Percentiles rank a stretch among this genome's conserved stretches.
Conservation (phyloP, 2,329 filamentous ascomycete genomes). For the Apiospora pterosperma region DNA sequence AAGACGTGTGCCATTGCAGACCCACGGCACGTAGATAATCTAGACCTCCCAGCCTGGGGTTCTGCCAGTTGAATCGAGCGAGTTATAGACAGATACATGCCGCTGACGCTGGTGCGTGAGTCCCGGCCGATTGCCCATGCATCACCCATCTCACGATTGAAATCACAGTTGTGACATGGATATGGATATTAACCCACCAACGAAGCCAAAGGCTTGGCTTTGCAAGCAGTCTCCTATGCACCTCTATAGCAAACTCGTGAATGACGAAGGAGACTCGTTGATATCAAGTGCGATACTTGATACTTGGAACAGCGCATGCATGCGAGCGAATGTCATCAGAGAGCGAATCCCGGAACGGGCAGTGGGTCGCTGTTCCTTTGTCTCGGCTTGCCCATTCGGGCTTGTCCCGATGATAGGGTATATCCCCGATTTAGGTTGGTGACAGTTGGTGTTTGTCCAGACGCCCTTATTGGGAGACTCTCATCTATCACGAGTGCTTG, state of each 20-base stretch:
- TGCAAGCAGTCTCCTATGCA: too few relatives aligned
- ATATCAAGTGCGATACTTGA: neutral
- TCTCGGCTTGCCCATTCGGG: neutral
- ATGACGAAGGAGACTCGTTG: neutral
- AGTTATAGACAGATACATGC: neutral
- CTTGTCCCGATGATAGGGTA: neutral
- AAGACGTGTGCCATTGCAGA: neutral
- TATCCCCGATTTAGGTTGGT: neutral
- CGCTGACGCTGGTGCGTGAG: neutral
- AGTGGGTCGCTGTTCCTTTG: neutral
- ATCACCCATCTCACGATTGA: neutral
- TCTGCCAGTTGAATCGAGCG: neutral
- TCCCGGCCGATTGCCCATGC: neutral
- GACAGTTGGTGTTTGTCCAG: neutral
- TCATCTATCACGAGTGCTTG: neutral
- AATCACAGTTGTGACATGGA: neutral
- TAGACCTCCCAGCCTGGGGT: neutral
- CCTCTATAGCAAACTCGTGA: neutral
- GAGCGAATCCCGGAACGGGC: neutral
- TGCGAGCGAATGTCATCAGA: too few relatives aligned
- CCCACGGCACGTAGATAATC: neutral
- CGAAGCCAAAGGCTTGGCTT: too few relatives aligned
- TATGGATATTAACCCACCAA: neutral
- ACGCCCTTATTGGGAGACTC: neutral
- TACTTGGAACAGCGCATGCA: neutral